phyloP scores from a whole-genome alignment of 2,329 filamentous ascomycete genomes.

The Talaromyces sp. region DNA sequence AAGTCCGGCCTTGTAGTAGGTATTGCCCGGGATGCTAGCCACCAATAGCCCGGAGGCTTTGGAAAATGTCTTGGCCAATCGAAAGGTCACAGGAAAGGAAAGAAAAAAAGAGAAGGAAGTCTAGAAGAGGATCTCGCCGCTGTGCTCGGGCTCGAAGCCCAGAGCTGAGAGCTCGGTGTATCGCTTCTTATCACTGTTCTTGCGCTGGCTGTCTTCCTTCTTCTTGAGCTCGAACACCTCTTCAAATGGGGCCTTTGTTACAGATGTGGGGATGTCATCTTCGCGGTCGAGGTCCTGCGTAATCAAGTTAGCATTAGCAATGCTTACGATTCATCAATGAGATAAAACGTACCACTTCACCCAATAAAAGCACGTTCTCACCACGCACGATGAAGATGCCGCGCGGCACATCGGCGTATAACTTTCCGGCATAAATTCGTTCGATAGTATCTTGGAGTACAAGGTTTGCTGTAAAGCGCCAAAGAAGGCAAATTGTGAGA shows the following conservation, averaged over 20 bases:
- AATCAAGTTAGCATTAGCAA: not conserved
- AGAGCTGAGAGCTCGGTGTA: slow-evolving; percentile 71
- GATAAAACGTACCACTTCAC: slow-evolving; percentile 70
- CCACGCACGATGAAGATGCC: slow-evolving; percentile 91
- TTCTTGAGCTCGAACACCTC: slow-evolving; percentile 74
- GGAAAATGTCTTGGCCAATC: not conserved
- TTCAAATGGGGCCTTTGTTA: slow-evolving; percentile 66
- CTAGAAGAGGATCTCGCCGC: slow-evolving; percentile 73
- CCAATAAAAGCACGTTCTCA: slow-evolving; percentile 94
- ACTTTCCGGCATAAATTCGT: slow-evolving; percentile 72
- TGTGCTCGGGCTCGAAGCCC: slow-evolving; percentile 86
- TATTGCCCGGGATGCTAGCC: not conserved
- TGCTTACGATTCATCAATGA: not conserved
- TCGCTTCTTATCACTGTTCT: slow-evolving; percentile 71
- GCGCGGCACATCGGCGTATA: slow-evolving; percentile 82
- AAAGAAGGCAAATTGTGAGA: not conserved
- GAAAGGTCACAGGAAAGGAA: slow-evolving; percentile 8
- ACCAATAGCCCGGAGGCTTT: not conserved
- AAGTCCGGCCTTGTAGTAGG: not conserved
- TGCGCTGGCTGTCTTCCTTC: slow-evolving; percentile 69
- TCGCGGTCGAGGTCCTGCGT: slow-evolving; percentile 84
- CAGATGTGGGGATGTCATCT: slow-evolving; percentile 76
- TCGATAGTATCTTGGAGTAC: slow-evolving; percentile 92
- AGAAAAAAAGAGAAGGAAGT: not conserved
- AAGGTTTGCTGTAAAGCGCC: slow-evolving; percentile 72